Evolutionary conservation across 306 rosid genomes (phyloP).

Genomic region (Echinosophora koreensis): DNA sequence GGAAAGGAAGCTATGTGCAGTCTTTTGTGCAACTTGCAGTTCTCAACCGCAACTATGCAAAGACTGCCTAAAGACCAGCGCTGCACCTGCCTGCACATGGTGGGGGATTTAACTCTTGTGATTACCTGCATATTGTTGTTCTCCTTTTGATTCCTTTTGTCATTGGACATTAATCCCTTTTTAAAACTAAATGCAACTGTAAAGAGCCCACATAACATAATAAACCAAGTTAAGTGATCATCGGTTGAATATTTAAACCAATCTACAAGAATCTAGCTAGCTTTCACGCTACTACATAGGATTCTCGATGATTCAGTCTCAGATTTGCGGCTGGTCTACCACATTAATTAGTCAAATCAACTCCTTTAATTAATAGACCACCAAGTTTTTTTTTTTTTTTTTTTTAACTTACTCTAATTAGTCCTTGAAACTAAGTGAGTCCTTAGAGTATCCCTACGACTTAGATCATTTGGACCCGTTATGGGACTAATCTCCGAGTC

Average conservation of each 20-base stretch:
- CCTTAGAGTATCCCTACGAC: no score
- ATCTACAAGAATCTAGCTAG: slow-evolving; percentile 42
- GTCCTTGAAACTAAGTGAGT: no score
- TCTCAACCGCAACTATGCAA: neutral
- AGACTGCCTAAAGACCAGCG: slow-evolving; percentile 1
- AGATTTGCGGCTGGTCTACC: slow-evolving; percentile 23
- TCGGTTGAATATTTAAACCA: neutral
- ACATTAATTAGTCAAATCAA: neutral
- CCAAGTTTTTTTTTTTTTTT: no score
- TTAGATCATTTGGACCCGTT: no score
- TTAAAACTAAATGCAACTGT: neutral
- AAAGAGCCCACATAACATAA: neutral
- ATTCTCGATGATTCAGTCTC: neutral
- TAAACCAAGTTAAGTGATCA: no score
- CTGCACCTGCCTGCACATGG: slow-evolving; percentile 56
- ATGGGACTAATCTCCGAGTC: no score
- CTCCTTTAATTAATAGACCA: neutral
- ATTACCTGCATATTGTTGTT: neutral
- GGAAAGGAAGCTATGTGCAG: neutral
- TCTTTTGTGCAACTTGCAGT: slow-evolving; percentile 30
- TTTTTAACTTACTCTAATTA: no score
- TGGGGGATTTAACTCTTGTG: slow-evolving; percentile 29
- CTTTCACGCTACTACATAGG: neutral
- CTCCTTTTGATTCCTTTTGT: slow-evolving; percentile 41
- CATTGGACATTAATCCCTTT: neutral